Base-by-base conservation (phyloP, 257 asterid genomes). In the Asclepias syriaca region DNA sequence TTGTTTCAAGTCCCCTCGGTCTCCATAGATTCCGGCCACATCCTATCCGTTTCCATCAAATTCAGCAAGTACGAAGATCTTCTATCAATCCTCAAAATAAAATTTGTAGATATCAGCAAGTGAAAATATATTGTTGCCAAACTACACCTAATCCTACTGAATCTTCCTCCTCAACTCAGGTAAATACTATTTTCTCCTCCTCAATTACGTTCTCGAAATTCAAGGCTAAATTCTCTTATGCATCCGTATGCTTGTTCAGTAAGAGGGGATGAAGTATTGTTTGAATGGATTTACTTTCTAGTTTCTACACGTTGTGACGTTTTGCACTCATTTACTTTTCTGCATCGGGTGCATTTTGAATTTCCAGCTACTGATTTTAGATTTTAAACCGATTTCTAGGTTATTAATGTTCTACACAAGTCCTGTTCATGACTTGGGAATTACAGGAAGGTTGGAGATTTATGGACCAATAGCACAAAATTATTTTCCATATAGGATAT, bases 1-100 rank as follows among this genome's bases (percentile, higher is more conserved):
- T 87, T 73, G 88, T 87, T 75, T 80, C 97, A 48, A 85, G 78
- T 71, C 70, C 93, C 75, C 73, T 85, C 76, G 79, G 72, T 60
- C 65, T 84, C 72, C 82, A 87, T 58, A 69, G 73, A 70, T 67
- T 83, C 73, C 77, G 72, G 68, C 77, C 84, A 6, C 66, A 61
- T 53, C 72, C 78, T 56, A 50, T 75, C 76, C 79, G 61, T 39
- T 68, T 75, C 40, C 81, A 69, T 64, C 82, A 76, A 22, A 57
- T 71, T 65, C 78, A 76, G 29, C 69, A 70, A 43, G 27, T 71
- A 21, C 69, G 72, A 8, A 84, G 77, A 68, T 82, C 82, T 78
- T 70, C 81, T 34, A 13, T 72, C 74, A 79, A 68, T 66, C 74
- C 50, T 66, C 84, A 57, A 70, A 74, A 70, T 55, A 81, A 66